phyloP scores from a whole-genome alignment of 208 protist genomes.

The Crithidia brevicula region DNA sequence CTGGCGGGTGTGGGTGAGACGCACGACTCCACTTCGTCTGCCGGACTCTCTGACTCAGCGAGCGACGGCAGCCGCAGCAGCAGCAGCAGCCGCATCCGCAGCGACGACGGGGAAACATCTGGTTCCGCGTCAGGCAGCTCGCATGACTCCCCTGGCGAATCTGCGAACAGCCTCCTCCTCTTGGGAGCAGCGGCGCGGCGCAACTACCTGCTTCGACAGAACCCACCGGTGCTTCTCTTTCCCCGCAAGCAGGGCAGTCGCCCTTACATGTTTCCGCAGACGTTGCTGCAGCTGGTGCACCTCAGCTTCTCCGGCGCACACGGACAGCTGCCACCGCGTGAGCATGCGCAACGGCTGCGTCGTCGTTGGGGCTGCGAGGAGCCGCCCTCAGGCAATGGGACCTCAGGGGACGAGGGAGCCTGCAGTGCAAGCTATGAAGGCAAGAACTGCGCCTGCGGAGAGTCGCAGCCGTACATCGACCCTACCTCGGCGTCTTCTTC shows the following conservation, averaged over 20 bases:
- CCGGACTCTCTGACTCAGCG: too few relatives aligned
- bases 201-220: conserved; percentile 39
- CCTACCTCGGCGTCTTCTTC: too few relatives aligned
- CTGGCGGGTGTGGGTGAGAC: too few relatives aligned
- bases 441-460: too few relatives aligned
- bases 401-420: neutral
- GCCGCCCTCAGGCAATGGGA: too few relatives aligned
- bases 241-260: conserved; percentile 48
- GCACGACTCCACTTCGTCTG: too few relatives aligned
- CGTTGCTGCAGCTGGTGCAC: conserved; percentile 34
- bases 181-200: conserved; percentile 11
- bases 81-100: too few relatives aligned
- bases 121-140: neutral
- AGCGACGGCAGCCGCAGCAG: too few relatives aligned
- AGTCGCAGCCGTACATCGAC: too few relatives aligned
- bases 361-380: conserved; percentile 20
- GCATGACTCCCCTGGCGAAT: neutral
- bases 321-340: conserved; percentile 11
- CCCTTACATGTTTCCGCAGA: conserved; percentile 46
- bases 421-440: neutral
- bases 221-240: conserved; percentile 46
- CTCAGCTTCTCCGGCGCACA: conserved; percentile 15
- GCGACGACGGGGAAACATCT: neutral
- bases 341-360: conserved; percentile 20
- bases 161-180: conserved; percentile 18